These are phyloP conservation scores for Metschnikowia corniflorae DNA, from an alignment of 805 yeast species.

Conservation along the genomic window DNA sequence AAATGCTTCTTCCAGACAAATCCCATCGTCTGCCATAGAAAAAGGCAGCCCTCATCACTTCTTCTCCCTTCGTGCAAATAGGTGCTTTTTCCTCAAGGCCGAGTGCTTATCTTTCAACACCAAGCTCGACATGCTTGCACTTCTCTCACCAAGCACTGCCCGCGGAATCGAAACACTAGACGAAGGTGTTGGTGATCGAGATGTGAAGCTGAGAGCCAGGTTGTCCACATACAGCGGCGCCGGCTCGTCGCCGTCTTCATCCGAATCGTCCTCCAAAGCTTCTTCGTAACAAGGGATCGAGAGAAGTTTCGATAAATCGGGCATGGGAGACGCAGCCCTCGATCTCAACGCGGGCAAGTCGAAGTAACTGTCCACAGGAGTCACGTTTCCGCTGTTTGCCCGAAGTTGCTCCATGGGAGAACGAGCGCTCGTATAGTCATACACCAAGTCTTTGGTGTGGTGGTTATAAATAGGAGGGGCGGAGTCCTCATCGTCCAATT, in stretches of 20 bases:
- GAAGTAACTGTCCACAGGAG: conserved; percentile 29
- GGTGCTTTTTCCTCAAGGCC: conserved; percentile 7
- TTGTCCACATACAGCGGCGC: conserved; percentile 21
- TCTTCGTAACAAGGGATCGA: conserved; percentile 39
- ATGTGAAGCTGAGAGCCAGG: conserved; percentile 1
- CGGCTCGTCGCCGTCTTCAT: conserved; percentile 15
- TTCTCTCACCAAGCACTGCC: conserved; percentile 5
- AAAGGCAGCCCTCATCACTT: conserved; percentile 3
- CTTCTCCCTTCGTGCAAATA: conserved; percentile 10
- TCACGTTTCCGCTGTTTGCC: conserved; percentile 16
- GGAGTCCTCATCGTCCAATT: conserved; percentile 22
- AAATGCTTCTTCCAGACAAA: too few relatives aligned
- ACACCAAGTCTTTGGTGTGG: conserved; percentile 36
- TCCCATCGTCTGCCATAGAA: too few relatives aligned
- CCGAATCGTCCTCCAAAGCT: conserved; percentile 39
- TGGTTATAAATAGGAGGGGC: conserved; percentile 46
- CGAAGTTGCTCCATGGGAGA: conserved; percentile 38
- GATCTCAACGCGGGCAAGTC: conserved; percentile 23
- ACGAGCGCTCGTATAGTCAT: conserved; percentile 32
- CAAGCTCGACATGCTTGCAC: conserved; percentile 14
- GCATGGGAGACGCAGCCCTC: conserved; percentile 12
- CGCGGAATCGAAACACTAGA: conserved; percentile 1
- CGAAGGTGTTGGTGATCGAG: conserved; percentile 4
- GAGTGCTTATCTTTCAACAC: conserved; percentile 5
- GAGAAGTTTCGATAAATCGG: conserved; percentile 26